Base-by-base conservation (phyloP, 1,284 basidiomycete species). In the Boletus smithii region DNA sequence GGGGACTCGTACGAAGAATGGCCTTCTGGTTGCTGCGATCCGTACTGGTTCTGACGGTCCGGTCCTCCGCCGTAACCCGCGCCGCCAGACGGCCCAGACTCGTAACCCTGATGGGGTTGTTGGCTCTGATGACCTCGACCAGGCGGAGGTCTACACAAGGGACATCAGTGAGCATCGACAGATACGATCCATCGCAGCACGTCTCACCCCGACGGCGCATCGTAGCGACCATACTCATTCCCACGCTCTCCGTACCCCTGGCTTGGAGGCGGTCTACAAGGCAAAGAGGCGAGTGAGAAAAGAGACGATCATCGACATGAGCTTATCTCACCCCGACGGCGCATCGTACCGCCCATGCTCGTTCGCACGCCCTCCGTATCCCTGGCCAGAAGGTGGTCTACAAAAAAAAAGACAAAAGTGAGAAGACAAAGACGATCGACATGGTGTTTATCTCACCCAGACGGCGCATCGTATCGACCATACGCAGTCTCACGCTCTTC, bases 271-370 rank as follows among this genome's bases (percentile, higher is more conserved):
- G 57, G 46, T 27, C 59, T 60, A 34, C 8, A 26, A 16, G 23
- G 30, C 33, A 7, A n/a, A 10, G 9, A 22, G 10, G 4, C 6
- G 8, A 24, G 17, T 20, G 0, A 14, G 22, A 34, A 10, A 36
- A 24, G 11, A 16, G 5, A 32, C 8, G 8, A 20, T 39, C 27
- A 6, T 10, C 11, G 27, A 13, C 10, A 18, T 9, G 13, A 16
- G 8, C 22, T 8, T 11, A 34, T 49, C 53, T 54, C 42, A 59
- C 57, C 57, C 60, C 5, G 45, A 23, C 0, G 58, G 53, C 11
- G 39, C 7, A 59, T 61, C 58, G n/a, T 53, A 61, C 10, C 53
- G 55, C 4, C 43, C 53, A 38, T 42, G 18, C 8, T 60, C 56
- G n/a, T 17, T 40, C 9, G 0, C 33, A 20, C 43, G 55, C 10